A percentile compares a stretch with the other conserved stretches of the same genome.
These are phyloP conservation scores for Phytophthora fragariaefolia DNA, from an alignment of 352 stramenopile species.

Conservation along the genomic window DNA sequence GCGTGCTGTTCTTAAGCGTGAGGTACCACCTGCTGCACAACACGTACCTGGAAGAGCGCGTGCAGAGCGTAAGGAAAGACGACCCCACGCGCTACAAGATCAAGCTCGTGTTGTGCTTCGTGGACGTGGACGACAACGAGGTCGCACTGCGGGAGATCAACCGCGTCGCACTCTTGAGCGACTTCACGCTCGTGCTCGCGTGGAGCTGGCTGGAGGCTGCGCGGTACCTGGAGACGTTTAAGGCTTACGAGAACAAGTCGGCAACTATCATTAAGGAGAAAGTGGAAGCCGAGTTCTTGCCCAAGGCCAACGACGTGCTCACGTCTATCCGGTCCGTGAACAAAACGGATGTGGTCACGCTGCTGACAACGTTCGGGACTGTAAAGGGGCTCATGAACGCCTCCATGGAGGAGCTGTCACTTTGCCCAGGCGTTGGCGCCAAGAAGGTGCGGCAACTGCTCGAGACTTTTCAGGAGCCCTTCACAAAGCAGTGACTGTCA, in stretches of 20 bases:
- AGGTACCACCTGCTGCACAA: conserved; percentile 90
- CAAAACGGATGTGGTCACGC: conserved; percentile 95
- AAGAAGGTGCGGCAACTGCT: conserved; percentile 95
- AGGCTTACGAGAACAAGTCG: conserved; percentile 96
- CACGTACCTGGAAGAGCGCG: conserved; percentile 92
- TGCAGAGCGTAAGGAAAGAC: conserved; percentile 89
- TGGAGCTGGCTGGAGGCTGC: conserved; percentile 95
- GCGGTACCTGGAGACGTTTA: conserved; percentile 97
- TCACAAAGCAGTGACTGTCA: conserved; percentile 67
- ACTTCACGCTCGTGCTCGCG: conserved; percentile 94
- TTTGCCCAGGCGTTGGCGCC: conserved; percentile 94
- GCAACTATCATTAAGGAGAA: conserved; percentile 95
- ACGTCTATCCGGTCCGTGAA: conserved; percentile 93
- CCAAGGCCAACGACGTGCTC: conserved; percentile 92
- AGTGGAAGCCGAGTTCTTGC: conserved; percentile 91
- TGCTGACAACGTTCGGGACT: conserved; percentile 93
- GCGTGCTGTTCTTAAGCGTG: conserved; percentile 92
- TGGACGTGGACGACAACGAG: conserved; percentile 96
- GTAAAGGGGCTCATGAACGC: conserved; percentile 89
- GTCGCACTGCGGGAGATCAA: conserved; percentile 94
- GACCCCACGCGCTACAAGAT: conserved; percentile 81
- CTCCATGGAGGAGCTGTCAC: conserved; percentile 92
- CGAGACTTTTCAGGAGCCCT: conserved; percentile 95
- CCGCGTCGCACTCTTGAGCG: conserved; percentile 88
- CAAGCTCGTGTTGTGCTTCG: conserved; percentile 93